Evolutionary conservation across 768 basidiomycete species (phyloP).

Genomic region (Termitomyces sp.): DNA sequence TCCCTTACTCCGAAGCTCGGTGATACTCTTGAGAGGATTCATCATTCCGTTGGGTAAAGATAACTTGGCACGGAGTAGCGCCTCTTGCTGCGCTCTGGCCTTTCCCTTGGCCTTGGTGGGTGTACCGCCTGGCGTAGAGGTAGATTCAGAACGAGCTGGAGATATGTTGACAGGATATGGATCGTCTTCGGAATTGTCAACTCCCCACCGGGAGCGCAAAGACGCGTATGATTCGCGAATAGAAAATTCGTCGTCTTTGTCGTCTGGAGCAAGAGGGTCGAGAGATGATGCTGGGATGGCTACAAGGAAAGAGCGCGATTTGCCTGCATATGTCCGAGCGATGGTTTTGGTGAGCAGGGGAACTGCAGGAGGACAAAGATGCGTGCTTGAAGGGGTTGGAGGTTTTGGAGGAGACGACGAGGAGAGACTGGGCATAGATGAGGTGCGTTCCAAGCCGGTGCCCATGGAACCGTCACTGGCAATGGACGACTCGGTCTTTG

Average conservation of each 20-base stretch:
- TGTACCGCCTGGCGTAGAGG: conserved; percentile 30
- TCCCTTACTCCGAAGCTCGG: conserved; percentile 75
- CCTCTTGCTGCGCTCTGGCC: conserved; percentile 24
- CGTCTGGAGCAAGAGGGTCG: conserved; percentile 19
- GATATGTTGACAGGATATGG: conserved; percentile 33
- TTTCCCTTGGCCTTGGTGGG: conserved; percentile 35
- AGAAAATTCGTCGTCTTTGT: conserved; percentile 44
- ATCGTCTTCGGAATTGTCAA: conserved; percentile 76
- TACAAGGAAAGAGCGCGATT: conserved; percentile 77
- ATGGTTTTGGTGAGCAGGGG: conserved; percentile 24
- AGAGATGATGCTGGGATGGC: conserved; percentile 40
- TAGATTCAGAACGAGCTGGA: conserved; percentile 26
- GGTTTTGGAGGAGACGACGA: conserved; percentile 21
- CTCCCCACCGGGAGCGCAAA: conserved; percentile 73
- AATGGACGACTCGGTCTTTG: conserved; percentile 56
- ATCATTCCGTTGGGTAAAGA: conserved; percentile 52
- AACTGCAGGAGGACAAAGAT: conserved; percentile 20
- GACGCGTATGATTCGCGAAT: conserved; percentile 72
- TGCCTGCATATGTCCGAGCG: conserved; percentile 68
- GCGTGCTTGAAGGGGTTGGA: conserved; percentile 17
- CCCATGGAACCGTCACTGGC: conserved; percentile 19
- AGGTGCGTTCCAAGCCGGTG: conserved; percentile 24
- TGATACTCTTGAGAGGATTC: conserved; percentile 75
- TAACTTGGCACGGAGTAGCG: conserved; percentile 8
- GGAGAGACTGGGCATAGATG: conserved; percentile 31